A percentile compares a stretch with the other conserved stretches of the same genome.
Conservation (phyloP, 257 asterid species). For the Echites panduratus region DNA sequence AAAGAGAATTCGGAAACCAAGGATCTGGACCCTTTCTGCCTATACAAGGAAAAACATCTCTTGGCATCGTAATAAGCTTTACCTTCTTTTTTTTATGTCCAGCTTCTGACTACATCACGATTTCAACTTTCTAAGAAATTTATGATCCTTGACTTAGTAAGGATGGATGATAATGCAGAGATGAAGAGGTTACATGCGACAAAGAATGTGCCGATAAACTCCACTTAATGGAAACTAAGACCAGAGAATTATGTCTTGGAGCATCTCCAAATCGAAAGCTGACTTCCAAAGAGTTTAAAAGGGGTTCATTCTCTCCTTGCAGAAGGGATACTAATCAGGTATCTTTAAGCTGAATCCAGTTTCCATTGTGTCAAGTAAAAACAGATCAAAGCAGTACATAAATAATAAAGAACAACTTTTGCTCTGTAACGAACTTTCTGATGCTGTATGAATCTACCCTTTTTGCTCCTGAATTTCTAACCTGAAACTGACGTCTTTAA, state of each 20-base stretch:
- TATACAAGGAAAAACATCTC: conserved; percentile 50
- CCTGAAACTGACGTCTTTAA: background rate
- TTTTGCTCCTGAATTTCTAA: background rate
- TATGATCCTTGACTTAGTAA: conserved; percentile 3
- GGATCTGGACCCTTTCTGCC: conserved; percentile 49
- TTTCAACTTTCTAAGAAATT: background rate
- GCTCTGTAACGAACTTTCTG: background rate
- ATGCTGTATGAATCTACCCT: background rate
- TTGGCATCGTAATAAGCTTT: conserved; percentile 38
- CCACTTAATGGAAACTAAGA: conserved; percentile 47
- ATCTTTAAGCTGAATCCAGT: background rate
- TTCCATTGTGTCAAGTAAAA: background rate
- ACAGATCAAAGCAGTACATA: background rate
- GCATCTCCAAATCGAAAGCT: conserved; percentile 60
- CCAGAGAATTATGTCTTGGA: conserved; percentile 50
- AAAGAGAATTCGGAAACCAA: conserved; percentile 31
- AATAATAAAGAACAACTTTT: background rate
- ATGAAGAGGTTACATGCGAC: conserved; percentile 27
- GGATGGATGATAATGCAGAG: conserved; percentile 39
- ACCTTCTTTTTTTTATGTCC: conserved; percentile 13
- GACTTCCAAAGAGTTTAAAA: conserved; percentile 47
- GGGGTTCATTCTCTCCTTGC: conserved; percentile 75
- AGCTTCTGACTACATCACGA: background rate
- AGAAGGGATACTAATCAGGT: conserved; percentile 70
- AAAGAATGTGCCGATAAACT: conserved; percentile 30